Conservation (phyloP, 2,329 filamentous ascomycete species). For the Lasiodiplodia citricola region DNA sequence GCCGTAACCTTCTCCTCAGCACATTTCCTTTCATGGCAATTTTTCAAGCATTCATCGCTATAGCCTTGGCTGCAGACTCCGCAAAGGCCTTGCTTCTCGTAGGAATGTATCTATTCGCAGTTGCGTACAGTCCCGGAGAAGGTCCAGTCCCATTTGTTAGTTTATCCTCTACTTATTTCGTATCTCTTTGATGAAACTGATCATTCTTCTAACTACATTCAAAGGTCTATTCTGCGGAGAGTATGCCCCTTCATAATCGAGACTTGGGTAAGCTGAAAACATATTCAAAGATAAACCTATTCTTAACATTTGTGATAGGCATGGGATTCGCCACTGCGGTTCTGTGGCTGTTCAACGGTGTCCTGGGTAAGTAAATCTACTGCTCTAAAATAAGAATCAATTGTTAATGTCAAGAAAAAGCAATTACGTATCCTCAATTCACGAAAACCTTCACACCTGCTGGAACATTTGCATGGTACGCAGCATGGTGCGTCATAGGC, state of each 20-base stretch:
- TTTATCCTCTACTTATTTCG: background rate
- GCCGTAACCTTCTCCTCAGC: constrained; percentile 49
- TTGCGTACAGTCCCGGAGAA: constrained; percentile 55
- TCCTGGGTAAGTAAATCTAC: constrained; percentile 51
- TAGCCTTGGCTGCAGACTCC: constrained; percentile 40
- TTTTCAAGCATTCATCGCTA: constrained; percentile 55
- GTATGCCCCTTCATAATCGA: constrained; percentile 52
- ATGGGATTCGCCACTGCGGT: constrained; percentile 57
- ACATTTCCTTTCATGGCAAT: constrained; percentile 56
- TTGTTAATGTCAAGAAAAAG: constrained; percentile 40
- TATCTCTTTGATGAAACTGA: background rate
- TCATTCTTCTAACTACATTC: background rate
- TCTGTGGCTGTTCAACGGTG: constrained; percentile 63
- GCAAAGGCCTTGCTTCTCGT: constrained; percentile 31
- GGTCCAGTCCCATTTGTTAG: constrained; percentile 46
- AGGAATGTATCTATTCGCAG: constrained; percentile 57
- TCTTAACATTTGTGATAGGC: constrained; percentile 15
- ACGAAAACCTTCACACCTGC: constrained; percentile 52
- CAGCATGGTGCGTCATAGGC: constrained; percentile 58
- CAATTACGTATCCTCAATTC: constrained; percentile 47
- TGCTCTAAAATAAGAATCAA: background rate
- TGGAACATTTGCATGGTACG: constrained; percentile 64
- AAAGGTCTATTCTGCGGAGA: constrained; percentile 47
- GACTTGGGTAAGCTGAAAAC: constrained; percentile 35
- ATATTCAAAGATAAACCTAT: too few species aligned